Evolutionary conservation across 768 basidiomycete genomes (phyloP), one percentile per base, ranked within the genome.

Genomic region (Agrocybe pediades): DNA sequence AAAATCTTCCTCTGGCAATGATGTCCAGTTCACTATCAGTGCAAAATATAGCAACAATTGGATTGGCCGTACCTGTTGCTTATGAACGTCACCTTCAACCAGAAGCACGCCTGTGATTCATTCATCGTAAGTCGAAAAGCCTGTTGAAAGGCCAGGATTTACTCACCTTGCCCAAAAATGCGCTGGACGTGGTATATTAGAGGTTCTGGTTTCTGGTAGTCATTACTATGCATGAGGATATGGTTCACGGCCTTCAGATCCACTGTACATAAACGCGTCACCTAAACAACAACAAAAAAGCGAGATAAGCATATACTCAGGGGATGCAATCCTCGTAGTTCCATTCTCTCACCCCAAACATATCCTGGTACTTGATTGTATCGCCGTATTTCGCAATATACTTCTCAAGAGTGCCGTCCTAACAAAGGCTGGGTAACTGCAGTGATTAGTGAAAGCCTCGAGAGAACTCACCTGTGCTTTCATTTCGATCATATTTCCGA

Each of bases 231-330:
- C 41, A 73, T 72, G 9, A 90, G 70, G 48, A 92, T 71, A 60
- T 90, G 81, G 25, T 77, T 74, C 26, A 90, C 39, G 0, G 86
- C 87, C 20, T 80, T 78, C 0, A 80, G 71, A 58, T 90, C 89
- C 41, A 73, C 65, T 0, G 85, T 86, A 63, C 76, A 75, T 17
- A 88, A 64, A 15, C 78, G 72, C 13, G 55, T 60, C 39, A 62
- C 49, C 73, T 74, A 21, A n/a, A n/a, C n/a, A n/a, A n/a, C n/a
- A n/a, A n/a, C n/a, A n/a, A n/a, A n/a, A n/a, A n/a, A n/a, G n/a
- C n/a, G n/a, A n/a, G n/a, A n/a, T n/a, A n/a, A n/a, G n/a, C n/a
- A n/a, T n/a, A n/a, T n/a, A n/a, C n/a, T n/a, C n/a, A n/a, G n/a
- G n/a, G n/a, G n/a, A n/a, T n/a, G n/a, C n/a, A n/a, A n/a, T n/a